phyloP scores from a whole-genome alignment of 371 early-diverging fungal species.

The Dinochytrium kinnereticum region DNA sequence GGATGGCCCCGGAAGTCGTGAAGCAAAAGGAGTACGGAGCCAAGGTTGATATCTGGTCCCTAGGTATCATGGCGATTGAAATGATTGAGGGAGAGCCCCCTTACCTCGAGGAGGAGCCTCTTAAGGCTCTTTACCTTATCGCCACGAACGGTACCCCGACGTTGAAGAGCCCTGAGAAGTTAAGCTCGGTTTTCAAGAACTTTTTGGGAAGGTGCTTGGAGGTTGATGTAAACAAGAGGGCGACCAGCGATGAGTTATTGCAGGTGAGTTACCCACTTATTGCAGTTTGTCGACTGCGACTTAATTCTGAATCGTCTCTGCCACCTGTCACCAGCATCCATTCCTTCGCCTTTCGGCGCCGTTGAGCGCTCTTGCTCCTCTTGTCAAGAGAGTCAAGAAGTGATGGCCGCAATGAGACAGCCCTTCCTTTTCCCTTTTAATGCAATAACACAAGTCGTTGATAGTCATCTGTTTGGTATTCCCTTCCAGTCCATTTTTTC shows the following conservation, averaged over 20 bases:
- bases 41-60: slow-evolving; percentile 94
- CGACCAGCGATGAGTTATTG: slow-evolving; percentile 83
- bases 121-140: slow-evolving; percentile 94
- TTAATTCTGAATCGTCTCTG: neutral
- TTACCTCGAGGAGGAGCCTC: slow-evolving; percentile 92
- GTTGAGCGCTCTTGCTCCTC: slow-evolving; percentile 34
- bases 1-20: slow-evolving; percentile 65
- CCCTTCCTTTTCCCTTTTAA: neutral
- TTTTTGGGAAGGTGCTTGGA: slow-evolving; percentile 88
- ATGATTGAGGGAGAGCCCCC: slow-evolving; percentile 98
- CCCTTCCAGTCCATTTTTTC: too few relatives aligned
- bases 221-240: slow-evolving; percentile 87
- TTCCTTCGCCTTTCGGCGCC: slow-evolving; percentile 40
- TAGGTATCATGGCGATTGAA: slow-evolving; percentile 98
- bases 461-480: too few relatives aligned
- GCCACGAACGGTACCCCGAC: slow-evolving; percentile 97
- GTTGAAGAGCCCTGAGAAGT: slow-evolving; percentile 82
- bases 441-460: neutral
- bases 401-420: neutral
- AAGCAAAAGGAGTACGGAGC: slow-evolving; percentile 91
- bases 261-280: slow-evolving; percentile 40
- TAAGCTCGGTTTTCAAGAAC: slow-evolving; percentile 82
- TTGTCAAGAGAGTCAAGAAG: slow-evolving; percentile 31
- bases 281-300: neutral
- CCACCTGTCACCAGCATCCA: slow-evolving; percentile 30